Conservation (phyloP, 2,329 filamentous ascomycete species). For the Fusarium sp. region DNA sequence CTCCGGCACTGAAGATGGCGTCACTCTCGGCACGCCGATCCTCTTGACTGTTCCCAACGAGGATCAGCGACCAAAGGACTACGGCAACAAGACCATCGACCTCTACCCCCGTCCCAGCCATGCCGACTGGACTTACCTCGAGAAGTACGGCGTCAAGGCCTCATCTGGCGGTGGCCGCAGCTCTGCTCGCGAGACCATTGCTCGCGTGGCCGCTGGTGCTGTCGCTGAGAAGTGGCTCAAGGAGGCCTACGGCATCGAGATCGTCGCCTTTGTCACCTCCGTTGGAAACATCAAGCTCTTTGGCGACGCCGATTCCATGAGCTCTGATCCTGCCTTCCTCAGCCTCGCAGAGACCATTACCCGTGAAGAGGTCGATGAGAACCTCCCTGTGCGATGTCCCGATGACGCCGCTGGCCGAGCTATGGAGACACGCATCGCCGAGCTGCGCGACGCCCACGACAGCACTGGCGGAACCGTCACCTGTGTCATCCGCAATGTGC, state of each 20-base stretch:
- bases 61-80: conserved; percentile 93
- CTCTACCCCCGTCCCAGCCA: conserved; percentile 90
- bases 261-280: conserved; percentile 89
- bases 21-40: conserved; percentile 92
- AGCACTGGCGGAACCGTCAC: conserved; percentile 96
- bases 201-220: conserved; percentile 88
- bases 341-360: conserved; percentile 71
- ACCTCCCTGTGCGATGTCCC: conserved; percentile 90
- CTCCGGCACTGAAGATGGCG: conserved; percentile 89
- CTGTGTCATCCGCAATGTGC: conserved; percentile 89
- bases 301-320: conserved; percentile 60
- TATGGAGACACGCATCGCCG: conserved; percentile 85
- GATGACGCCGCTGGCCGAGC: conserved; percentile 71
- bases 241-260: conserved; percentile 86
- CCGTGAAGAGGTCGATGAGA: conserved; percentile 78
- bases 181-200: conserved; percentile 95
- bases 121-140: conserved; percentile 96
- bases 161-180: conserved; percentile 90
- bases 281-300: conserved; percentile 72
- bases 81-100: conserved; percentile 90
- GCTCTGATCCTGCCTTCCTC: conserved; percentile 84
- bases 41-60: conserved; percentile 89
- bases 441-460: conserved; percentile 82
- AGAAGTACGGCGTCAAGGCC: conserved; percentile 97
- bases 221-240: conserved; percentile 93